Conservation (phyloP, 345 rosid species). For the Adansonia digitata region DNA sequence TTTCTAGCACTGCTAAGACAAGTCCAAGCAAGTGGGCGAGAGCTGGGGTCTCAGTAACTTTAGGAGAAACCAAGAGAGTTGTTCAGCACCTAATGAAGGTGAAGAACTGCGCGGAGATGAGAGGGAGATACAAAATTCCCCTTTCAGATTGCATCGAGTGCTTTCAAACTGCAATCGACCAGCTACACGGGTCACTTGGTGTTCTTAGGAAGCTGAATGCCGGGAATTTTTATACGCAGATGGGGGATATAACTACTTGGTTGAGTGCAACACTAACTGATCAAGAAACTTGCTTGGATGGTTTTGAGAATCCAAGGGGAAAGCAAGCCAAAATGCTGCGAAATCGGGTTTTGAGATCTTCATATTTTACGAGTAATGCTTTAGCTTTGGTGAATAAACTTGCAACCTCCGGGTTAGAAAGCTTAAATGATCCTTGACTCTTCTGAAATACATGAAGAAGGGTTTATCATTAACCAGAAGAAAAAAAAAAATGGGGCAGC, state of each 20-base stretch:
- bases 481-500: background rate
- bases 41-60: slow-evolving; percentile 72
- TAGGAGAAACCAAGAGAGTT: slow-evolving; percentile 46
- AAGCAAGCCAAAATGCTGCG: slow-evolving; percentile 22
- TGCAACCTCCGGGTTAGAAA: slow-evolving; percentile 42
- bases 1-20: slow-evolving; percentile 48
- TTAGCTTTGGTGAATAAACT: slow-evolving; percentile 78
- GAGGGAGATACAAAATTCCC: slow-evolving; percentile 45
- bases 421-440: background rate
- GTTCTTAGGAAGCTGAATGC: slow-evolving; percentile 47
- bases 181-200: slow-evolving; percentile 58
- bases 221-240: slow-evolving; percentile 41
- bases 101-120: slow-evolving; percentile 18
- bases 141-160: slow-evolving; percentile 64
- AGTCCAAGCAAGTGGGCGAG: slow-evolving; percentile 86
- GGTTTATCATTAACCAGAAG: too few species aligned
- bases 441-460: background rate
- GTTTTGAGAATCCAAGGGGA: slow-evolving; percentile 39
- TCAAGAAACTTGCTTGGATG: slow-evolving; percentile 74
- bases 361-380: slow-evolving; percentile 67
- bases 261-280: slow-evolving; percentile 68
- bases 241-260: slow-evolving; percentile 65
- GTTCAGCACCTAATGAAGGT: slow-evolving; percentile 23
- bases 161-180: slow-evolving; percentile 48
- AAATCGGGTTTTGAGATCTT: slow-evolving; percentile 34